These are phyloP conservation scores for Naganishia onofrii DNA, from an alignment of 768 basidiomycete genomes.

Conservation along the genomic window DNA sequence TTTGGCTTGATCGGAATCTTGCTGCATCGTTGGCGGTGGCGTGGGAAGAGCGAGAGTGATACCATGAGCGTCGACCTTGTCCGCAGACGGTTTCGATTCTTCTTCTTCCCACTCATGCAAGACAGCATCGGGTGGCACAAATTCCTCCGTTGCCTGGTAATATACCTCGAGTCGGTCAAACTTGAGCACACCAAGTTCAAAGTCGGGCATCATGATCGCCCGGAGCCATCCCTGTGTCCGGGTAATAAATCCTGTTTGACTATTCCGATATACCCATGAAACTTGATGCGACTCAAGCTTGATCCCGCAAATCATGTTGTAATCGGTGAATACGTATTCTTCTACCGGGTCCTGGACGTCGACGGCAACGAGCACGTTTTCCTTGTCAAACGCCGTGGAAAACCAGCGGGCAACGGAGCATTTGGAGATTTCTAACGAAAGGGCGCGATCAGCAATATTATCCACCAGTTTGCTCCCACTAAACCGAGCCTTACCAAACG, in stretches of 20 bases:
- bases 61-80: background rate
- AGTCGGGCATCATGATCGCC: constrained; percentile 20
- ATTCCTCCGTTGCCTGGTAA: constrained; percentile 14
- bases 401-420: constrained; percentile 16
- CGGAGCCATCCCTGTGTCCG: constrained; percentile 6
- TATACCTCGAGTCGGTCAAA: constrained; percentile 23
- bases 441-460: background rate
- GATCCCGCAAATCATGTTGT: constrained; percentile 11
- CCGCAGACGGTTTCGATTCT: background rate
- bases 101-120: background rate
- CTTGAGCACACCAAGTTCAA: constrained; percentile 14
- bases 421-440: constrained; percentile 5
- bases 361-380: constrained; percentile 2
- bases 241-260: background rate
- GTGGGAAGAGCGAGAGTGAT: background rate
- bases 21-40: background rate
- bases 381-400: background rate
- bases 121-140: background rate
- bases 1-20: background rate
- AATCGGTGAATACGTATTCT: constrained; percentile 17
- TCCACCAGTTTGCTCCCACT: background rate
- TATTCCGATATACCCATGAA: constrained; percentile 3
- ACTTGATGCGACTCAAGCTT: constrained; percentile 4
- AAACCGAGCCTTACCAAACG: constrained; percentile 4
- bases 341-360: constrained; percentile 14